A percentile compares a stretch with the other conserved stretches of the same genome.
Evolutionary conservation across 306 rosid genomes (phyloP).

Genomic region (Cicer chorassanicum): DNA sequence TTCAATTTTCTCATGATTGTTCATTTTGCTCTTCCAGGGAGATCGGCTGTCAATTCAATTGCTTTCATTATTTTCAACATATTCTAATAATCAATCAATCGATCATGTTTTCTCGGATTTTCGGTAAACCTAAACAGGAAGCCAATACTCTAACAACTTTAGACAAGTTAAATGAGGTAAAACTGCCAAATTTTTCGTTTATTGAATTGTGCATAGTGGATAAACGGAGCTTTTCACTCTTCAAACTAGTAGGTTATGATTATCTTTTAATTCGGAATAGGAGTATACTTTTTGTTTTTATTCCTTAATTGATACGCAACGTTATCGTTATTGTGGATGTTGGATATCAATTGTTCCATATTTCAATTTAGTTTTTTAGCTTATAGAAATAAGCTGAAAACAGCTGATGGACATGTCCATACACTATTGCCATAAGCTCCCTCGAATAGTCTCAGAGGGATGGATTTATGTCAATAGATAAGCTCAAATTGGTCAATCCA

Average conservation of each 20-base stretch:
- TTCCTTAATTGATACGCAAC: neutral
- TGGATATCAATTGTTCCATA: slow-evolving; percentile 1
- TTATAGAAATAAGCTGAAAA: neutral
- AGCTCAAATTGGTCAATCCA: too few species aligned
- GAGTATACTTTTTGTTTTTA: neutral
- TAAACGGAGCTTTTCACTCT: slow-evolving; percentile 8
- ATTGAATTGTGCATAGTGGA: slow-evolving; percentile 9
- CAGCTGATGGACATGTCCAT: too few species aligned
- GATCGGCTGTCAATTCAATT: slow-evolving; percentile 6
- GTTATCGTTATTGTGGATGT: neutral
- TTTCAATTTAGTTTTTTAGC: neutral
- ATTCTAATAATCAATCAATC: slow-evolving; percentile 34
- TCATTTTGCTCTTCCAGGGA: slow-evolving; percentile 23
- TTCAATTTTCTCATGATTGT: neutral
- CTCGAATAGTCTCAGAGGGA: too few species aligned
- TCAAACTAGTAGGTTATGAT: neutral
- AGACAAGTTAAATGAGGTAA: slow-evolving; percentile 89
- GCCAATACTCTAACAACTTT: slow-evolving; percentile 70
- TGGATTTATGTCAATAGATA: too few species aligned
- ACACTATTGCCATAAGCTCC: too few species aligned
- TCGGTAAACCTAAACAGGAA: slow-evolving; percentile 90
- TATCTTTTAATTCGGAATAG: neutral
- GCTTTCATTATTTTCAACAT: slow-evolving; percentile 11
- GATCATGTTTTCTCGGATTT: slow-evolving; percentile 75
- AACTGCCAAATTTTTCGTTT: neutral